A percentile compares a stretch with the other conserved stretches of the same genome.
Conservation (phyloP, 805 yeast species). For the Kluyveromyces aestuarii region DNA sequence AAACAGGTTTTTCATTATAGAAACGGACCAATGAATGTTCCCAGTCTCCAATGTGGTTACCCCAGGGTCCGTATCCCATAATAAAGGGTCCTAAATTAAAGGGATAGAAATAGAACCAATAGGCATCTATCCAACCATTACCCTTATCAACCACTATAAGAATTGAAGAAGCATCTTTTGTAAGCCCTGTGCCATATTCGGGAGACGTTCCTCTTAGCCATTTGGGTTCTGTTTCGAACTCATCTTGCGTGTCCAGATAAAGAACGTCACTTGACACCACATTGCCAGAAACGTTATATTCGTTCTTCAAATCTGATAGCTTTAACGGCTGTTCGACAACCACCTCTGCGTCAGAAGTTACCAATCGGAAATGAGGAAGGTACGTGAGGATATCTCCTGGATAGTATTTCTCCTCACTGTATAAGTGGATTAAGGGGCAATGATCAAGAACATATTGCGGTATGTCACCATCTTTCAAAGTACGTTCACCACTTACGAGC, state of each 20-base stretch:
- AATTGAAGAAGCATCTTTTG: conserved; percentile 69
- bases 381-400: conserved; percentile 74
- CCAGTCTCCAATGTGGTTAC: conserved; percentile 98
- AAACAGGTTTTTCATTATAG: conserved; percentile 66
- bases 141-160: conserved; percentile 85
- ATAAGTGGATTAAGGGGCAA: conserved; percentile 75
- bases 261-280: conserved; percentile 29
- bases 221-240: conserved; percentile 63
- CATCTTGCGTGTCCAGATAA: conserved; percentile 57
- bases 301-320: conserved; percentile 18
- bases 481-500: conserved; percentile 20
- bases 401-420: conserved; percentile 78
- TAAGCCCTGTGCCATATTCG: conserved; percentile 58
- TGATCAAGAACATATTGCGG: conserved; percentile 56
- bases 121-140: conserved; percentile 90
- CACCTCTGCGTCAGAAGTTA: conserved; percentile 40
- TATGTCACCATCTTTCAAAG: conserved; percentile 31
- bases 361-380: conserved; percentile 56
- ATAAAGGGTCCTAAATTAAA: conserved; percentile 94
- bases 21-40: conserved; percentile 88
- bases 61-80: conserved; percentile 96
- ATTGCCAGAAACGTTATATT: conserved; percentile 7
- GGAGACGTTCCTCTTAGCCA: conserved; percentile 86
- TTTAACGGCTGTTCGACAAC: conserved; percentile 21
- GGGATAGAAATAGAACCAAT: conserved; percentile 92